phyloP scores from a whole-genome alignment of 768 basidiomycete species.

The button mushroom (Agaricus bisporus) region DNA sequence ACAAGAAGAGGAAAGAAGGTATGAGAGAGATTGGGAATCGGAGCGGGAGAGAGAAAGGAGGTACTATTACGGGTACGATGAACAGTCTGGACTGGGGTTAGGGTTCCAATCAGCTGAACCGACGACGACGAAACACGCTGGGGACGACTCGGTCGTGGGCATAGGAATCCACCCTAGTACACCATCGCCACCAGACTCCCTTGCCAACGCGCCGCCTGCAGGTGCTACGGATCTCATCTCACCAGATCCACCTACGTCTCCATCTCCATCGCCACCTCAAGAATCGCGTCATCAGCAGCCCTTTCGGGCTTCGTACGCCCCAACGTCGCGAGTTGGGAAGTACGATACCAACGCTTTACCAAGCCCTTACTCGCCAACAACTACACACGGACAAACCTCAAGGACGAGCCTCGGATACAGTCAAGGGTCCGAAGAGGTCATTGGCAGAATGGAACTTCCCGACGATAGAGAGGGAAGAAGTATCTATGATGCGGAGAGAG shows the following conservation, averaged over 20 bases:
- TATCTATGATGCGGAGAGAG: constrained; percentile 4
- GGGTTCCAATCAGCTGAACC: neutral
- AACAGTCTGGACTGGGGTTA: neutral
- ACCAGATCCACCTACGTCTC: neutral
- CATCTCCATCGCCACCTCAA: neutral
- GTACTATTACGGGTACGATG: constrained; percentile 5
- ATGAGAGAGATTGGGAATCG: neutral
- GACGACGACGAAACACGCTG: neutral
- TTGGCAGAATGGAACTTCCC: constrained; percentile 42
- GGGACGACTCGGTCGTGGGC: neutral
- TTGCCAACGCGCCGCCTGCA: neutral
- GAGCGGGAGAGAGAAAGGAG: constrained; percentile 6
- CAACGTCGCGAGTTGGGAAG: neutral
- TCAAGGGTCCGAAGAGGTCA: constrained; percentile 46
- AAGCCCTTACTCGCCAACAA: too few species aligned
- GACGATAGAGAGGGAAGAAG: neutral
- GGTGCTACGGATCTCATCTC: neutral
- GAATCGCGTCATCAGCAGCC: neutral
- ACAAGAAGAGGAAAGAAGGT: neutral
- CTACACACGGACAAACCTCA: neutral
- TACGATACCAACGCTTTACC: neutral
- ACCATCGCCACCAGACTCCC: neutral
- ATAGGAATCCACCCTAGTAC: neutral
- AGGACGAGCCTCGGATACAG: constrained; percentile 14
- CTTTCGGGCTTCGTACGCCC: constrained; percentile 1